Evolutionary conservation across 2,329 filamentous ascomycete genomes (phyloP).

Genomic region (Cladosporium colombiae): DNA sequence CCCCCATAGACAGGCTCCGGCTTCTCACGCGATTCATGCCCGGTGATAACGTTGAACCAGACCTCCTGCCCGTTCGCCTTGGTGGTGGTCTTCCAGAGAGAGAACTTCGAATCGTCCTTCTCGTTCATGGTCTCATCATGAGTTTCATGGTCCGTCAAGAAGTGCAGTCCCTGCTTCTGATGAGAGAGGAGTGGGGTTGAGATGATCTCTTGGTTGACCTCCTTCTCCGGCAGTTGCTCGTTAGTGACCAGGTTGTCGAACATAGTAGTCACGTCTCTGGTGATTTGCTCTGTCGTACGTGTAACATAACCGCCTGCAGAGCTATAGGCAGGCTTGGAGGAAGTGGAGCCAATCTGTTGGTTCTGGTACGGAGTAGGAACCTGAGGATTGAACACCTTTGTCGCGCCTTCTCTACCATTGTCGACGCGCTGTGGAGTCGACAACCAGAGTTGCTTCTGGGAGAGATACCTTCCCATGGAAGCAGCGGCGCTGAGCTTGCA

Average conservation of each 20-base stretch:
- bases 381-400: constrained; percentile 78
- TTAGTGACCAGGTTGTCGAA: constrained; percentile 80
- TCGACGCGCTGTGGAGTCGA: constrained; percentile 62
- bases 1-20: constrained; percentile 45
- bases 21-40: constrained; percentile 50
- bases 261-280: constrained; percentile 78
- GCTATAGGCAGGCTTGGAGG: constrained; percentile 22
- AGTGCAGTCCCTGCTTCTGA: constrained; percentile 86
- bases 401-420: constrained; percentile 57
- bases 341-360: constrained; percentile 20
- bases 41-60: constrained; percentile 86
- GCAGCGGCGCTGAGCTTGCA: constrained; percentile 67
- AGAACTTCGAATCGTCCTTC: constrained; percentile 52
- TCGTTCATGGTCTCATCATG: constrained; percentile 52
- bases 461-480: constrained; percentile 68
- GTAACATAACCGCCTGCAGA: constrained; percentile 37
- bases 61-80: constrained; percentile 58
- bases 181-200: constrained; percentile 73
- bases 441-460: constrained; percentile 67
- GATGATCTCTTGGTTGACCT: constrained; percentile 62
- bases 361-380: constrained; percentile 44
- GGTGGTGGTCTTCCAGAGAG: constrained; percentile 72
- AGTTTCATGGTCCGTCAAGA: constrained; percentile 78
- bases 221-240: constrained; percentile 73
- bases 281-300: constrained; percentile 82